Percentiles rank a stretch among this genome's conserved stretches.
Evolutionary conservation across 2,329 filamentous ascomycete genomes (phyloP).

Genomic region (Dactylellina leptospora): DNA sequence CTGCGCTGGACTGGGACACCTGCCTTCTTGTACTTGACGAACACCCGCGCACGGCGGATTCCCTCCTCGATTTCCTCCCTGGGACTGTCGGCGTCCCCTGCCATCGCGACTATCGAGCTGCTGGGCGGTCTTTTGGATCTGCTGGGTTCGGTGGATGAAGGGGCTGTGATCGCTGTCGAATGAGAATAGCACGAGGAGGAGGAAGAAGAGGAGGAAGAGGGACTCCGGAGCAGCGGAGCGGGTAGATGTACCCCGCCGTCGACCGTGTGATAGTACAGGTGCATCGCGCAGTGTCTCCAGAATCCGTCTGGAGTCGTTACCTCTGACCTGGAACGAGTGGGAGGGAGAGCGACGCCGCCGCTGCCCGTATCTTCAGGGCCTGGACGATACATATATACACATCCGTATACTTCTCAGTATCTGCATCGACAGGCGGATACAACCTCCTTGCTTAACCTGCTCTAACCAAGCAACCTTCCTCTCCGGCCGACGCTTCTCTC

Average conservation of each 20-base stretch:
- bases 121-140: too few relatives aligned
- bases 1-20: not conserved
- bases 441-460: not conserved
- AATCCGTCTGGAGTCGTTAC: too few relatives aligned
- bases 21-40: slow-evolving; percentile 21
- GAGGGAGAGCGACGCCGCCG: too few relatives aligned
- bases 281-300: too few relatives aligned
- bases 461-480: not conserved
- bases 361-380: too few relatives aligned
- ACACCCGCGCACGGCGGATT: not conserved
- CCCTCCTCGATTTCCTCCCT: slow-evolving; percentile 1
- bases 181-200: too few relatives aligned
- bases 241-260: not conserved
- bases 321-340: too few relatives aligned
- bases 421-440: not conserved
- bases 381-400: not conserved
- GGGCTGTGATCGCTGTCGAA: too few relatives aligned
- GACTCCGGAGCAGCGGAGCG: not conserved
- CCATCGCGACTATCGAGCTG: too few relatives aligned
- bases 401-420: not conserved
- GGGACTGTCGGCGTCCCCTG: too few relatives aligned
- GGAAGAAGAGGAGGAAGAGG: not conserved
- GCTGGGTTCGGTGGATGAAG: too few relatives aligned
- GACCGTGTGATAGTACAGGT: not conserved
- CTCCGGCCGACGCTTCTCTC: too few relatives aligned